Conservation (phyloP, 495 filamentous ascomycete genomes). For the Aspergillus egyptiacus region DNA sequence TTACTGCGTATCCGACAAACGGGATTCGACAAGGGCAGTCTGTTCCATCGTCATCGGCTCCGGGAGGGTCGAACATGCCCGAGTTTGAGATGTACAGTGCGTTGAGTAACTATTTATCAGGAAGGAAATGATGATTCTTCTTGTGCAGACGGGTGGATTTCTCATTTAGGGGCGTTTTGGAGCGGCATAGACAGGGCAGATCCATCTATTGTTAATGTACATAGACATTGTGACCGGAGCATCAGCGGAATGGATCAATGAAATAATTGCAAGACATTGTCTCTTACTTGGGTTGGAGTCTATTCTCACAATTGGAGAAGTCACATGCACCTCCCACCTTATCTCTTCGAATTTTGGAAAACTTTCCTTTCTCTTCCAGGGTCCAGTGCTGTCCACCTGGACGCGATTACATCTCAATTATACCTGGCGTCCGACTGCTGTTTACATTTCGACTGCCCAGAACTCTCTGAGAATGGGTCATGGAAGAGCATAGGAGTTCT, state of each 20-base stretch:
- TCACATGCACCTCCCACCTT: too few relatives aligned
- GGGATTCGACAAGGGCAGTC: background rate
- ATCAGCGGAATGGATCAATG: background rate
- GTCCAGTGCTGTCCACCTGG: background rate
- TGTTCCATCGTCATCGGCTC: background rate
- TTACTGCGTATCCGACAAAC: background rate
- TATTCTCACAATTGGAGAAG: too few relatives aligned
- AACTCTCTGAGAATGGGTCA: background rate
- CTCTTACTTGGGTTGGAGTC: too few relatives aligned
- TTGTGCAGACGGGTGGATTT: background rate
- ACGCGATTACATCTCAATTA: background rate
- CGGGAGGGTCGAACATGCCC: background rate
- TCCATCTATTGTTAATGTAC: background rate
- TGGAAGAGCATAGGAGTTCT: constrained; percentile 1
- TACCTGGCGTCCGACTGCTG: background rate
- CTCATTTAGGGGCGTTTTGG: background rate
- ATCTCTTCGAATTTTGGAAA: background rate
- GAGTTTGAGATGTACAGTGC: background rate
- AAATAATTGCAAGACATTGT: background rate
- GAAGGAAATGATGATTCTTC: background rate
- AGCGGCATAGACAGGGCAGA: background rate
- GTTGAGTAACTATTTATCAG: background rate
- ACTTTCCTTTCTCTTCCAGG: background rate
- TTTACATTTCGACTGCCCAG: background rate
- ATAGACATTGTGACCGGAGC: background rate